Base-by-base conservation (phyloP, 306 rosid genomes). In the Acmispon strigosus region DNA sequence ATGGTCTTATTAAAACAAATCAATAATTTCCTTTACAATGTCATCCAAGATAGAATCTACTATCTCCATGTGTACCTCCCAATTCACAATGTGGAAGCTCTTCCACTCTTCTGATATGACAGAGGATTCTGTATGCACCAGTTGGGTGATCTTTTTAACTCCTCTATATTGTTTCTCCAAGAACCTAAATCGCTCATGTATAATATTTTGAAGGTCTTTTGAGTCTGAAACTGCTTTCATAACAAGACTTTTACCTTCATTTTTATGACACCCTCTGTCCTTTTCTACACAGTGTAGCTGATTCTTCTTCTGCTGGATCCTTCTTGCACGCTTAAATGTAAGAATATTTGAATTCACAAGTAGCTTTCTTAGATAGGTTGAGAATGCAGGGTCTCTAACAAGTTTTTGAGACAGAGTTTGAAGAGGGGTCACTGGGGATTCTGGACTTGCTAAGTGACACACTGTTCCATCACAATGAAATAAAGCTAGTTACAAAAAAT, bases 11-110 rank as follows among this genome's bases (percentile, higher is more conserved):
- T 39, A 75, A 62, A 80, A 67, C 20, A 64, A 76, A 73, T 68
- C 61, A 22, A 68, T 37, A 4, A 52, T 76, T 63, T 83, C 87
- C 6, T 3, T 62, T 52, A 83, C 57, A 32, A 83, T 56, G 54
- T 83, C 87, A 68, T 76, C 80, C 63, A 73, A 56, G 61, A 83
- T 80, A 17, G 82, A 75, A 83, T 83, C 84, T 63, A 82, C 87
- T 20, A 83, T 80, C 61, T 76, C 74, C 64, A 9, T 58, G 19
- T 32, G 49, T 16, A 76, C 55, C 59, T 76, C 72, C 72, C 62
- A 44, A 22, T 62, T 44, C 36, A 68, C 53, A 37, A 58, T 60
- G 13, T 76, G 52, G 44, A 36, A 66, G 69, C 66, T 72, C 16
- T 53, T 67, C 77, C 84, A 76, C 45, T 76, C 82, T 76, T 83